phyloP scores from a whole-genome alignment of 73 alveolate species.

The Vitrella brassicaformis region DNA sequence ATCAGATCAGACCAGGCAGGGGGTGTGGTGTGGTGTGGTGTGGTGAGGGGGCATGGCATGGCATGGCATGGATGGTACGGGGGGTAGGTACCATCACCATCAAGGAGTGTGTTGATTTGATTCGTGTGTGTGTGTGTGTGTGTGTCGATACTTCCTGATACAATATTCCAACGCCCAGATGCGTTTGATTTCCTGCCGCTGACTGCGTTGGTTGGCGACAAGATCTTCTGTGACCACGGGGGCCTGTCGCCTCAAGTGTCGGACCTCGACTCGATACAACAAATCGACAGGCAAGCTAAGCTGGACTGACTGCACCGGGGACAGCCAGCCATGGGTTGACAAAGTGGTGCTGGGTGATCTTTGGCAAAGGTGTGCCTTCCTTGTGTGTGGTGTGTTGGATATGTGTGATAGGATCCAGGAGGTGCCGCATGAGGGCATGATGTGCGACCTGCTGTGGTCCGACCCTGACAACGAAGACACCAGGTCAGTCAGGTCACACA shows the following conservation, averaged over 20 bases:
- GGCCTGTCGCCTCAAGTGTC: slow-evolving; percentile 55
- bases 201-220: slow-evolving; percentile 73
- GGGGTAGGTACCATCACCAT: no score
- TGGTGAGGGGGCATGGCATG: no score
- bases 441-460: slow-evolving; percentile 79
- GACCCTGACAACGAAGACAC: slow-evolving; percentile 57
- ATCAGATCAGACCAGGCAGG: no score
- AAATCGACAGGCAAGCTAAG: neutral
- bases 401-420: slow-evolving; percentile 14
- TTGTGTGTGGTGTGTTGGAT: neutral
- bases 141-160: neutral
- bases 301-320: no score
- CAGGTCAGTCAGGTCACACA: neutral
- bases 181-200: slow-evolving; percentile 65
- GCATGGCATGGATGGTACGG: no score
- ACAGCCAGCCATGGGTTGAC: no score
- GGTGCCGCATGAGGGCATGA: slow-evolving; percentile 79
- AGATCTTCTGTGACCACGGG: slow-evolving; percentile 82
- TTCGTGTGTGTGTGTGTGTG: slow-evolving; percentile 23
- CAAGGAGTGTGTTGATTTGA: no score
- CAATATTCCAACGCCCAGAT: slow-evolving; percentile 68
- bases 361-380: neutral
- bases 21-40: no score
- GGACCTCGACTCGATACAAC: slow-evolving; percentile 16
- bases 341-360: no score